These are phyloP conservation scores for Pisolithus sp. DNA, from an alignment of 768 basidiomycete species.

Conservation along the genomic window DNA sequence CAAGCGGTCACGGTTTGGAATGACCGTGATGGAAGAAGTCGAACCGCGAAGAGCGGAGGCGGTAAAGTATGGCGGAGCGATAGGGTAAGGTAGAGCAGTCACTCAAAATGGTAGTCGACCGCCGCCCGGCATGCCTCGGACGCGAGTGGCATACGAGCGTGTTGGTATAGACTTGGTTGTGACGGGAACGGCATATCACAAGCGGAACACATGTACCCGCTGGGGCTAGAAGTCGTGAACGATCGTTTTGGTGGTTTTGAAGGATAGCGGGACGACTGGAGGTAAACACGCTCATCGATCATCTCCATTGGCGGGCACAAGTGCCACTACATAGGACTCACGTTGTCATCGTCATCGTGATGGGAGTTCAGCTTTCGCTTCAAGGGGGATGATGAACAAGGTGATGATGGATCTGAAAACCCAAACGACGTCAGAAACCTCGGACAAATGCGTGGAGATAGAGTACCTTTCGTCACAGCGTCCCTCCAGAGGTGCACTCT, in stretches of 20 bases:
- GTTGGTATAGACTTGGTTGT: conserved; percentile 51
- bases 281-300: conserved; percentile 10
- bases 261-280: conserved; percentile 40
- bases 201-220: conserved; percentile 63
- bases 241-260: conserved; percentile 63
- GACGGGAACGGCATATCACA: conserved; percentile 65
- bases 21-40: background rate
- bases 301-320: background rate
- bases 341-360: conserved; percentile 35
- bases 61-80: no score
- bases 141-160: conserved; percentile 46
- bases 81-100: conserved; percentile 2
- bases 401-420: conserved; percentile 4
- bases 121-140: conserved; percentile 69
- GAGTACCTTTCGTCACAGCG: background rate
- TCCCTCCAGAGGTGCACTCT: conserved; percentile 73
- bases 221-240: conserved; percentile 36
- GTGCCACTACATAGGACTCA: conserved; percentile 20
- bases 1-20: conserved; percentile 9
- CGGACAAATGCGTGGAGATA: background rate
- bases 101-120: conserved; percentile 70
- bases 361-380: conserved; percentile 41
- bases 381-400: conserved; percentile 35
- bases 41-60: background rate
- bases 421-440: conserved; percentile 4